phyloP scores from a whole-genome alignment of 192 early-diverging fungal genomes.

The Helicostylum pulchrum region DNA sequence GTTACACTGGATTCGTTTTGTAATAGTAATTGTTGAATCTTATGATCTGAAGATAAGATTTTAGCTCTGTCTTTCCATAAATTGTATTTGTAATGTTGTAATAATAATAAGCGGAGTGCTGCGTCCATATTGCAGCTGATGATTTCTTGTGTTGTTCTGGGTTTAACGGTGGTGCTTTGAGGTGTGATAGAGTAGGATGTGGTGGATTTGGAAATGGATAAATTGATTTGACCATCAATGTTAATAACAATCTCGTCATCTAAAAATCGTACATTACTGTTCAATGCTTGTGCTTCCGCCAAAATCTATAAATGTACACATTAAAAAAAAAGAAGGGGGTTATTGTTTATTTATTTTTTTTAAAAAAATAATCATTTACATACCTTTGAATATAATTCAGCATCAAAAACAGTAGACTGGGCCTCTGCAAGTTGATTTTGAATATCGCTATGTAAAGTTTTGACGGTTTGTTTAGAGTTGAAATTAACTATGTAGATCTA shows the following conservation, averaged over 20 bases:
- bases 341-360: not conserved
- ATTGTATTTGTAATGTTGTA: constrained; percentile 31
- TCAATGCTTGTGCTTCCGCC: constrained; percentile 28
- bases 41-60: constrained; percentile 19
- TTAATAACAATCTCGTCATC: constrained; percentile 29
- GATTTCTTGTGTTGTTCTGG: not conserved
- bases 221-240: constrained; percentile 32
- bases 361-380: not conserved
- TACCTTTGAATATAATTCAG: constrained; percentile 45
- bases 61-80: constrained; percentile 24
- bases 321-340: not conserved
- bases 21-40: constrained; percentile 19
- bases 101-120: constrained; percentile 28
- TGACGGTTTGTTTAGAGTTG: not conserved
- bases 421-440: constrained; percentile 42
- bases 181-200: not conserved
- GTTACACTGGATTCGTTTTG: not conserved
- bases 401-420: constrained; percentile 45
- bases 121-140: constrained; percentile 22
- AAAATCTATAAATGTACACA: constrained; percentile 19
- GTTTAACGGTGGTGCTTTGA: not conserved
- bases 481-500: not conserved
- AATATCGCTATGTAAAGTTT: constrained; percentile 1
- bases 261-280: constrained; percentile 21
- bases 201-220: constrained; percentile 16